A percentile compares a stretch with the other conserved stretches of the same genome.
Conservation (phyloP, 2,329 filamentous ascomycete species). For the Blastomyces gilchristii region DNA sequence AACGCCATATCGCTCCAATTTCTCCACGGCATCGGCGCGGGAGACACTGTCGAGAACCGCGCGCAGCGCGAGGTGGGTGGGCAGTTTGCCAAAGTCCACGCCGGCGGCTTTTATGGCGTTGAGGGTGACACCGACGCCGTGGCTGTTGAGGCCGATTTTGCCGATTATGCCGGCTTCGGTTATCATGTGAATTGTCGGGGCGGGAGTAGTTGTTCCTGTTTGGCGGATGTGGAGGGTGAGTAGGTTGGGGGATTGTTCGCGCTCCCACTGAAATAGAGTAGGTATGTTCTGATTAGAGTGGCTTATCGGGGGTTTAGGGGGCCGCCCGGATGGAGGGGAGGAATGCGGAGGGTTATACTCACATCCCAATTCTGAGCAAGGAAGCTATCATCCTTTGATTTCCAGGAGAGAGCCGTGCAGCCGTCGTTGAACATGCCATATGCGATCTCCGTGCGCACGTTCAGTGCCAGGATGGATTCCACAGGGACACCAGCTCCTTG, state of each 20-base stretch:
- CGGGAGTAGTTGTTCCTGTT: background rate
- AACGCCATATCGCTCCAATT: slow-evolving; percentile 39
- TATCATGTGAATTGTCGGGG: slow-evolving; percentile 43
- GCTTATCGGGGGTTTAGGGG: background rate
- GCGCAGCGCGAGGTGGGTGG: slow-evolving; percentile 46
- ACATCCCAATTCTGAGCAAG: slow-evolving; percentile 49
- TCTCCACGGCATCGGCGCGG: slow-evolving; percentile 36
- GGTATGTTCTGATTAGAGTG: background rate
- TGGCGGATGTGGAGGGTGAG: slow-evolving; percentile 39
- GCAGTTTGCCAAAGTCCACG: slow-evolving; percentile 38
- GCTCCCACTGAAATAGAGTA: slow-evolving; percentile 32
- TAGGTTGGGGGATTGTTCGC: slow-evolving; percentile 40
- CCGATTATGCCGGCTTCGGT: slow-evolving; percentile 49
- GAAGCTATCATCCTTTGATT: slow-evolving; percentile 28
- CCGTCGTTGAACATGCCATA: slow-evolving; percentile 49
- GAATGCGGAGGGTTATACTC: slow-evolving; percentile 7
- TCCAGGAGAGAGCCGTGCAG: slow-evolving; percentile 48
- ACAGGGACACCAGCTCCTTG: slow-evolving; percentile 41
- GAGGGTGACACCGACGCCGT: slow-evolving; percentile 45
- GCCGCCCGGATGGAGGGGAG: background rate
- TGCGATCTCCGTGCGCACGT: slow-evolving; percentile 51
- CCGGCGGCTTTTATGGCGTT: slow-evolving; percentile 47
- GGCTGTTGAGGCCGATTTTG: slow-evolving; percentile 48
- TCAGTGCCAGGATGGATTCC: slow-evolving; percentile 47
- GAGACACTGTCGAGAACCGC: slow-evolving; percentile 42